A percentile compares a stretch with the other conserved stretches of the same genome.
phyloP scores from a whole-genome alignment of 805 yeast species.

The Starmerella asiatica region DNA sequence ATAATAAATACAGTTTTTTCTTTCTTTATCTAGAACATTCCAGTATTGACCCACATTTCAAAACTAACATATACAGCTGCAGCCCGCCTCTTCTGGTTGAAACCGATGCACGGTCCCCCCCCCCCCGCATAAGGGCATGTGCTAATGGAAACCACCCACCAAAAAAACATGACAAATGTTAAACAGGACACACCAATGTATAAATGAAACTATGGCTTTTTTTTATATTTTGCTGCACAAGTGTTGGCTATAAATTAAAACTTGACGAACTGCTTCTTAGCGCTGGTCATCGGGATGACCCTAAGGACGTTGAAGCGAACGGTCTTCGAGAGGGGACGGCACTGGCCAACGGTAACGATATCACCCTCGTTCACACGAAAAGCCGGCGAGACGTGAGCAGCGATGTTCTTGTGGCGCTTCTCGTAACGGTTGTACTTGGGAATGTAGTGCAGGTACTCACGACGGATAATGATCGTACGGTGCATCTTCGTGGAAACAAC shows the following conservation, averaged over 20 bases:
- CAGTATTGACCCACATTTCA: too few relatives aligned
- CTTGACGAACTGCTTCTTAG: slow-evolving; percentile 90
- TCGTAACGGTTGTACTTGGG: slow-evolving; percentile 99
- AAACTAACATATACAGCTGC: too few relatives aligned
- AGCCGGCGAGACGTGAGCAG: slow-evolving; percentile 99
- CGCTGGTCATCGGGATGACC: slow-evolving; percentile 73
- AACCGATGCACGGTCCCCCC: too few relatives aligned
- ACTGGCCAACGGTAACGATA: slow-evolving; percentile 98
- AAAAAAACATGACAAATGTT: too few relatives aligned
- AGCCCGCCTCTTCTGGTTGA: too few relatives aligned
- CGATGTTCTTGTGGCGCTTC: slow-evolving; percentile 99
- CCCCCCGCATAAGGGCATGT: too few relatives aligned
- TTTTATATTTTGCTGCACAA: too few relatives aligned
- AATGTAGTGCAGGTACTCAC: slow-evolving; percentile 99
- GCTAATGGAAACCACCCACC: too few relatives aligned
- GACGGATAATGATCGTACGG: slow-evolving; percentile 99
- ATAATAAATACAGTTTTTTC: too few relatives aligned
- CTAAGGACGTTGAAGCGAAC: slow-evolving; percentile 99
- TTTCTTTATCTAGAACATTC: too few relatives aligned
- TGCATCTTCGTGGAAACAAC: slow-evolving; percentile 99
- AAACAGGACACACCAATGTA: too few relatives aligned
- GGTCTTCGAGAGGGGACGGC: slow-evolving; percentile 99
- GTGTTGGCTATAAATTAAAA: slow-evolving; percentile 44
- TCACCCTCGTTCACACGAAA: slow-evolving; percentile 99
- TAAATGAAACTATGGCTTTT: too few relatives aligned